Evolutionary conservation across 495 filamentous ascomycete species (phyloP).

Genomic region (Entonaema liquescens): DNA sequence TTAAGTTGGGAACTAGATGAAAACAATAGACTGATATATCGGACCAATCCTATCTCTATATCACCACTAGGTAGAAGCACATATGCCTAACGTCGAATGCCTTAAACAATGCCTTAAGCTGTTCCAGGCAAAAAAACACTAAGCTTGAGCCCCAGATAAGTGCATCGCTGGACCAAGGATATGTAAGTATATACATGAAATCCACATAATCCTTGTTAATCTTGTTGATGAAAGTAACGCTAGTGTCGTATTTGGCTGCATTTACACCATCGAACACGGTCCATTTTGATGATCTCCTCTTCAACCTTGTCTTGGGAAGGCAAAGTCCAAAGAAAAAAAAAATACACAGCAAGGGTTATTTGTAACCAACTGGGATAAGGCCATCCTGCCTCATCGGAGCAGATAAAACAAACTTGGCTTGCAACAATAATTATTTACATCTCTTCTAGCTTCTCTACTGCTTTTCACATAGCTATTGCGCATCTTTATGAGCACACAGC

Average conservation of each 20-base stretch:
- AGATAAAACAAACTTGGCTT: conserved; percentile 5
- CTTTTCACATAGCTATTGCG: not conserved
- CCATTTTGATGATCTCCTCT: conserved; percentile 29
- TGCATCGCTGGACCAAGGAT: conserved; percentile 10
- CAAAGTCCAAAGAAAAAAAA: conserved; percentile 19
- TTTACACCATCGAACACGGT: conserved; percentile 19
- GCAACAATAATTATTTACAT: conserved; percentile 13
- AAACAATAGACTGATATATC: not conserved
- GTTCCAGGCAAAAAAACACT: not conserved
- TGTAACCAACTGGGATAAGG: conserved; percentile 8
- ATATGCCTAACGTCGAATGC: conserved; percentile 13
- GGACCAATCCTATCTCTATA: not conserved
- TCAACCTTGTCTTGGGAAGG: conserved; percentile 24
- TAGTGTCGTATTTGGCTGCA: conserved; percentile 29
- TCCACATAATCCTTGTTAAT: not conserved
- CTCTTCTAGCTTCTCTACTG: not conserved
- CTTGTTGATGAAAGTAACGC: conserved; percentile 20
- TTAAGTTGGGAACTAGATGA: not conserved
- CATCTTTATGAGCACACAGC: not conserved
- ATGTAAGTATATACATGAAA: not conserved
- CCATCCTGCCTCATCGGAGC: conserved; percentile 17
- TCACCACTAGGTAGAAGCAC: not conserved
- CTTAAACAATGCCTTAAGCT: conserved; percentile 3
- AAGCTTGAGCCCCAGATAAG: not conserved
- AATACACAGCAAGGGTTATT: conserved; percentile 19